Evolutionary conservation across 1,139 yeast genomes (phyloP), one percentile per base, ranked within the genome.

Genomic region (Geotrichum reessii): DNA sequence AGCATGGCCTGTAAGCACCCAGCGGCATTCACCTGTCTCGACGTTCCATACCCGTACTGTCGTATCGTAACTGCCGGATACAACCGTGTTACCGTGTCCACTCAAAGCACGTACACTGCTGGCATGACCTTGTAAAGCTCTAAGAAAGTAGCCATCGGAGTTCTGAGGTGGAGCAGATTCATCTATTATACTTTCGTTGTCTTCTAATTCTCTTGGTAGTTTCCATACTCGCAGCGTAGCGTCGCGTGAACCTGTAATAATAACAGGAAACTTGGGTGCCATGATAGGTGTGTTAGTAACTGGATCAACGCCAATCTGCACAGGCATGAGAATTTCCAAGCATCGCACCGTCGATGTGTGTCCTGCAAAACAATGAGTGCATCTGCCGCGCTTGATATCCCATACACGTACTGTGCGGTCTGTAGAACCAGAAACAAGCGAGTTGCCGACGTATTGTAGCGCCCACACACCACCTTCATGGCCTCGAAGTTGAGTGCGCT

Each of bases 391-490:
- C 53, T 77, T 76, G 63, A 90, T 82, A 70, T 91, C 89, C 98
- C 98, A 92, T 3, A 92, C 84, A 59, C 97, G 79, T 6, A 92
- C 96, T 0, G 95, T 85, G 65, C 96, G 80, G 73, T 92, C 98
- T 0, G 97, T 91, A 1, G 96, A 86, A 0, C 97, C 98, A 63
- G 95, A 86, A 0, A 91, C 95, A 49, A 92, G 75, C 1, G 88
- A 86, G 61, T 74, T 74, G 14, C 89, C 89, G 57, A 82, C 82
- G 70, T 91, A 92, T 71, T 93, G 91, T 69, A 93, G 77, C 0
- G 99, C 98, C 99, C 99, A 93, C 9, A 95, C 99, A 28, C 99
- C 99, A 53, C 98, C 98, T 61, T 87, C 96, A 69, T 93, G 99
- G 14, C 97, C 98, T 57, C 80, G 79, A 55, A 93, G 77, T 27